Conservation (phyloP, 768 basidiomycete species). For the Phlebiopsis flavidoalba region DNA sequence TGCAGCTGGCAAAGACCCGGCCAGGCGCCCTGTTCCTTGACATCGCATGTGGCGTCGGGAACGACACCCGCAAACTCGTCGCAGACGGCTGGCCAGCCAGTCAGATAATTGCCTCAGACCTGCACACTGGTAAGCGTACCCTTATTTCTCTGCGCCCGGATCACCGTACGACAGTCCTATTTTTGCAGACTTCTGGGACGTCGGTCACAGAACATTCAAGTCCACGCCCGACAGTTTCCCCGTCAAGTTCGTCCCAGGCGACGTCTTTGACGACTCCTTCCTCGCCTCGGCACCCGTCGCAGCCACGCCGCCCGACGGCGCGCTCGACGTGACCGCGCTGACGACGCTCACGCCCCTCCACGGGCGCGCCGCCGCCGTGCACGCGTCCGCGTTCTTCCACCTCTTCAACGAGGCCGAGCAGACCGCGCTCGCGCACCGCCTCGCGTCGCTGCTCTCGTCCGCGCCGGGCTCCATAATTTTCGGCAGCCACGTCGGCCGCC, state of each 20-base stretch:
- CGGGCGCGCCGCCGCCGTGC: slow-evolving; percentile 44
- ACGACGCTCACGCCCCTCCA: slow-evolving; percentile 32
- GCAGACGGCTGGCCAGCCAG: slow-evolving; percentile 38
- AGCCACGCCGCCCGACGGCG: neutral
- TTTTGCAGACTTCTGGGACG: slow-evolving; percentile 49
- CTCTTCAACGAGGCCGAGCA: slow-evolving; percentile 40
- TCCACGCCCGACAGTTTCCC: slow-evolving; percentile 48
- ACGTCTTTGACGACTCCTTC: slow-evolving; percentile 43
- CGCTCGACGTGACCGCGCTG: slow-evolving; percentile 30
- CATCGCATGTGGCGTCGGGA: slow-evolving; percentile 43
- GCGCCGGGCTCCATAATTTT: slow-evolving; percentile 42
- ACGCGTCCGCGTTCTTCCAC: slow-evolving; percentile 46
- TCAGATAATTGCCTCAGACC: slow-evolving; percentile 35
- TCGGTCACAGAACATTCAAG: slow-evolving; percentile 57
- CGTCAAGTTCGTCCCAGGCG: slow-evolving; percentile 49
- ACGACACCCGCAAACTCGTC: slow-evolving; percentile 35
- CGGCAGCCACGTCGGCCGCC: slow-evolving; percentile 33
- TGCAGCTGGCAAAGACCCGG: slow-evolving; percentile 33
- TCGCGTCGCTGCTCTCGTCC: slow-evolving; percentile 39
- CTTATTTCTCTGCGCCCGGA: neutral
- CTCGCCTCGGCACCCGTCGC: slow-evolving; percentile 22
- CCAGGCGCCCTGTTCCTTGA: slow-evolving; percentile 36
- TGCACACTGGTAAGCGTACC: slow-evolving; percentile 27
- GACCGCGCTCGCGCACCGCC: slow-evolving; percentile 32
- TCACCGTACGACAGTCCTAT: neutral